Base-by-base conservation (phyloP, 345 rosid genomes). In the Citrus australasica region DNA sequence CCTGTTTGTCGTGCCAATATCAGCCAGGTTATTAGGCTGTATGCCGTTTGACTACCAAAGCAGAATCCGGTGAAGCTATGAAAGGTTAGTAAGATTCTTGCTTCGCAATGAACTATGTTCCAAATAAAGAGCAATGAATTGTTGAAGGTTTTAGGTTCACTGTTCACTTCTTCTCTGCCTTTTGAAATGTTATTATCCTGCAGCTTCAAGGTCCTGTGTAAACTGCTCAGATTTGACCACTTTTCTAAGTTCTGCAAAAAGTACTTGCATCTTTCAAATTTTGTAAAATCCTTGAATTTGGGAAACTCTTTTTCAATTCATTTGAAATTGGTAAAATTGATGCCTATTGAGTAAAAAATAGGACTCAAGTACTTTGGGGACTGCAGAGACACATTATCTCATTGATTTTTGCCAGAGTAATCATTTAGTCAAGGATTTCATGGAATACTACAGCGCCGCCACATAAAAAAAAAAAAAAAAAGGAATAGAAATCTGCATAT, bases 1-100 rank as follows among this genome's bases (percentile, higher is more conserved):
- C 99, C 99, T 0, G 94, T 96, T 7, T 94, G 99, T 75, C 98
- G 99, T 21, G 82, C 98, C 55, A 90, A 89, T 87, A 92, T 96
- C 60, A 87, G 90, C 76, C 94, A 94, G 89, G 85, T 96, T 60
- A 77, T 96, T 72, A 91, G 79, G 84, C 81, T 96, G 28, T 94
- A 92, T 83, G 93, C 81, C 38, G 98, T 97, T 75, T 92, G 90
- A 93, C 58, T 59, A 7, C 40, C 46, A 27, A 51, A 19, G 76
- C 27, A 25, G 48, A 69, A 51, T 70, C 56, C 48, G 2, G 17
- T 65, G 80, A 40, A 70, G 53, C 60, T 53, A 24, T 30, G 22
- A 78, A 61, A 24, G 77, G 70, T 71, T 38, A 53, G 78, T 73
- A 64, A 61, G 27, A 16, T 60, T 64, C 13, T 9, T 37, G n/a